Conservation (phyloP, 345 rosid species). For the Eucalyptus polyanthemos region DNA sequence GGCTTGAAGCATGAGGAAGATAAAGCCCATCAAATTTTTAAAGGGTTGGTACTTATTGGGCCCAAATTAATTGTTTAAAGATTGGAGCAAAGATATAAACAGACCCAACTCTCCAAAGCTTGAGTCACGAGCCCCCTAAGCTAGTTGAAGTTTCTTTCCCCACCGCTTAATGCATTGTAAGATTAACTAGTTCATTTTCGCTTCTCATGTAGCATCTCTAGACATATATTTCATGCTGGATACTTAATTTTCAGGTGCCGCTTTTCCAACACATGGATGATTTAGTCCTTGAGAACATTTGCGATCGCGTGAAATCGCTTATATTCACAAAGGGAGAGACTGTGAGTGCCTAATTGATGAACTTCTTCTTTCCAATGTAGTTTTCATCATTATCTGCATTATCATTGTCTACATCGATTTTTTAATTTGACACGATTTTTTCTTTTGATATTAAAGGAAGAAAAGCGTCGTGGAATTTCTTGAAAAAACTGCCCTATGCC, state of each 20-base stretch:
- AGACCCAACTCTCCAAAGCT: background rate
- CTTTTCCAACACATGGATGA: slow-evolving; percentile 96
- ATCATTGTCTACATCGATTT: background rate
- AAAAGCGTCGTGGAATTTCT: background rate
- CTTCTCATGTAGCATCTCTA: background rate
- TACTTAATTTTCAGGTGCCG: slow-evolving; percentile 48
- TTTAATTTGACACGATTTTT: background rate
- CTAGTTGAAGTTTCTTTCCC: background rate
- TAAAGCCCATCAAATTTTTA: background rate
- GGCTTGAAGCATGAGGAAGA: background rate
- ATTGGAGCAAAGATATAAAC: background rate
- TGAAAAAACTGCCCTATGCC: background rate
- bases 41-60: background rate
- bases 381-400: background rate
- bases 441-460: background rate
- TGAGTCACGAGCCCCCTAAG: background rate
- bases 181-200: background rate
- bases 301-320: slow-evolving; percentile 89
- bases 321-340: slow-evolving; percentile 94
- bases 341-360: slow-evolving; percentile 23
- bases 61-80: background rate
- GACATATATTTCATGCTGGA: background rate
- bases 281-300: slow-evolving; percentile 82
- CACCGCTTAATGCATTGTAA: background rate
- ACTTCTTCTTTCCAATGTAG: background rate